Conservation (phyloP, 768 basidiomycete species). For the Steccherinum ochraceum region DNA sequence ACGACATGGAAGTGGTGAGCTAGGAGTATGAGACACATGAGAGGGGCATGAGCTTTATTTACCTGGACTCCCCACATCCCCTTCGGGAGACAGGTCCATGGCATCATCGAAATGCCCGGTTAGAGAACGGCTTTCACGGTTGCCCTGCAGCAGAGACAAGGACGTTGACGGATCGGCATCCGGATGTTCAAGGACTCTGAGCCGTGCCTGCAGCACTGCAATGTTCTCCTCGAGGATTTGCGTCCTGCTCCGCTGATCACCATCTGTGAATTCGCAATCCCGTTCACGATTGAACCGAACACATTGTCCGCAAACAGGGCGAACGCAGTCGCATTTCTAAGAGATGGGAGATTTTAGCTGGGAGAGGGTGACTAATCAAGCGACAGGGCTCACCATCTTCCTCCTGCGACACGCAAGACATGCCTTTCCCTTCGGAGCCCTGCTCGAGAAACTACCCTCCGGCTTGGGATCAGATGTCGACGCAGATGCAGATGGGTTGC, state of each 20-base stretch:
- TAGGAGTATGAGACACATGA: background rate
- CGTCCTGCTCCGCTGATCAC: constrained; percentile 53
- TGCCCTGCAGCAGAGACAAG: constrained; percentile 7
- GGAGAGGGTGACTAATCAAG: background rate
- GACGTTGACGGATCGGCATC: constrained; percentile 11
- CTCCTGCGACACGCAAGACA: constrained; percentile 22
- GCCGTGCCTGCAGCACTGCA: constrained; percentile 46
- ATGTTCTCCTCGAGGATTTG: constrained; percentile 58
- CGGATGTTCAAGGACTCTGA: constrained; percentile 25
- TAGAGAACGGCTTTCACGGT: background rate
- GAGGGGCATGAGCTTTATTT: background rate
- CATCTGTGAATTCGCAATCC: constrained; percentile 64
- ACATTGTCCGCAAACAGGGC: constrained; percentile 64
- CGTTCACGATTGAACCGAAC: constrained; percentile 46
- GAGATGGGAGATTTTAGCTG: background rate
- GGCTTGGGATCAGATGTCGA: background rate
- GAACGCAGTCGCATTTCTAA: constrained; percentile 63
- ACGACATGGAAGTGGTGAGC: background rate
- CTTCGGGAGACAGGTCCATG: background rate
- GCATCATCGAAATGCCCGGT: background rate
- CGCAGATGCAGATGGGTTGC: background rate
- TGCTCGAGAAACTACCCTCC: background rate
- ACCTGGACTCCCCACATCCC: background rate
- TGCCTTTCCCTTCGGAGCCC: constrained; percentile 22
- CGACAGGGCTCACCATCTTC: constrained; percentile 16